Percentiles rank a stretch among this genome's conserved stretches.
Conservation (phyloP, 192 early-diverging fungal species). For the Coemansia nantahalensis region DNA sequence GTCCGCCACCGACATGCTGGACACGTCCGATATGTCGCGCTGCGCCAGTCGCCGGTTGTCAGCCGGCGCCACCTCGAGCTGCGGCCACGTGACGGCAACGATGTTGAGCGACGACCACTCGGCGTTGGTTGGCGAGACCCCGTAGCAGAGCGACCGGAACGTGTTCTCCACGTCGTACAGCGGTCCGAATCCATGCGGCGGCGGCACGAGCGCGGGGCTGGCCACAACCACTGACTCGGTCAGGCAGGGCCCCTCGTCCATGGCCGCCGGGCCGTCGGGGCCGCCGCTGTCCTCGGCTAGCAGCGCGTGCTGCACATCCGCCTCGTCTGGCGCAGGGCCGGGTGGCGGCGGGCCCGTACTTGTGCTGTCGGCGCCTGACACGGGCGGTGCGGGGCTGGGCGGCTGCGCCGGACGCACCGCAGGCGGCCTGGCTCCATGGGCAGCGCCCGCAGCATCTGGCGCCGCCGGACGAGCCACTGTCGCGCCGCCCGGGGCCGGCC, state of each 20-base stretch:
- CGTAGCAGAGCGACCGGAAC: constrained; percentile 45
- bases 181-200: constrained; percentile 30
- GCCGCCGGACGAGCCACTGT: constrained; percentile 4
- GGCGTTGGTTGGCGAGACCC: constrained; percentile 37
- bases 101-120: constrained; percentile 54
- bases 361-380: too few relatives aligned
- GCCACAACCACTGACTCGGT: constrained; percentile 35
- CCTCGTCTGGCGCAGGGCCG: too few relatives aligned
- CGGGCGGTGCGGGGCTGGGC: too few relatives aligned
- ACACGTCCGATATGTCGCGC: constrained; percentile 40
- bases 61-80: constrained; percentile 27
- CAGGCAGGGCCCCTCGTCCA: constrained; percentile 25
- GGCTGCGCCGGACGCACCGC: constrained; percentile 6
- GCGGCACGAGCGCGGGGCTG: constrained; percentile 22
- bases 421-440: not conserved
- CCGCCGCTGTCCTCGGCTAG: not conserved
- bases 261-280: not conserved
- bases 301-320: too few relatives aligned
- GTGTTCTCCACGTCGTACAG: constrained; percentile 32
- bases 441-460: constrained; percentile 2
- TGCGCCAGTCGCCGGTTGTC: constrained; percentile 37
- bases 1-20: constrained; percentile 34
- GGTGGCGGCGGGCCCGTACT: too few relatives aligned
- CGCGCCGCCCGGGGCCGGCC: constrained; percentile 3
- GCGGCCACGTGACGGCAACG: constrained; percentile 49